Conservation (phyloP, 495 filamentous ascomycete genomes). For the Aspergillus biplanus region DNA sequence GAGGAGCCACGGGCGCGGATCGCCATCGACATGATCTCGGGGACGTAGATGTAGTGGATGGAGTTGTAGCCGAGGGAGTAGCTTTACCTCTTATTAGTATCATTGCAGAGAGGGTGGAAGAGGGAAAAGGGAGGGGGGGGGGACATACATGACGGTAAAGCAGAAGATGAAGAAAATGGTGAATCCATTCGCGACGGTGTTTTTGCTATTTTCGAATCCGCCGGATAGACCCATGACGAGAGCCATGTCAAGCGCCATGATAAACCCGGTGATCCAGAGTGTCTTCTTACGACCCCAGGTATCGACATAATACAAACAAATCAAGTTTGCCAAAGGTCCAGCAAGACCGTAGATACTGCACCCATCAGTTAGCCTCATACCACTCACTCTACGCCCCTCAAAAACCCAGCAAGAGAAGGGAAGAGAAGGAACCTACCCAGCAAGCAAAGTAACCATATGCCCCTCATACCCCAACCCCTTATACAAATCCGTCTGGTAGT, state of each 20-base stretch:
- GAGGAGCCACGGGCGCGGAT: slow-evolving; percentile 57
- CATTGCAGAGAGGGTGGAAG: no score
- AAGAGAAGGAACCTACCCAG: slow-evolving; percentile 6
- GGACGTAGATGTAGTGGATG: slow-evolving; percentile 57
- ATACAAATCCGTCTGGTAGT: slow-evolving; percentile 23
- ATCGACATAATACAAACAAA: slow-evolving; percentile 18
- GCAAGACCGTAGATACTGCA: slow-evolving; percentile 14
- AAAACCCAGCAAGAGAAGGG: no score
- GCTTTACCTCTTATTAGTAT: no score
- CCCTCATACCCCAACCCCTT: slow-evolving; percentile 17
- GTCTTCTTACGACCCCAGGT: slow-evolving; percentile 18
- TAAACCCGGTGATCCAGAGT: slow-evolving; percentile 15
- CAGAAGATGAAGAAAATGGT: slow-evolving; percentile 18
- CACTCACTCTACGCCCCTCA: background rate
- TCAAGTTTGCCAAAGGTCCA: slow-evolving; percentile 8
- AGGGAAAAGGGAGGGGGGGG: slow-evolving; percentile 52
- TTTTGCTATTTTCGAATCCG: slow-evolving; percentile 6
- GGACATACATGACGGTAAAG: slow-evolving; percentile 12
- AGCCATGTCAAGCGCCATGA: slow-evolving; percentile 14
- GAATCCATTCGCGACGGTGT: slow-evolving; percentile 17
- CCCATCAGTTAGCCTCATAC: background rate
- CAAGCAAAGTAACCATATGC: slow-evolving; percentile 17
- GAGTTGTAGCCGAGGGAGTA: slow-evolving; percentile 58
- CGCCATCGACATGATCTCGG: slow-evolving; percentile 61
- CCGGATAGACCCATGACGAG: slow-evolving; percentile 18